phyloP scores from a whole-genome alignment of 2,329 filamentous ascomycete genomes.

The Aspergillus luchuensis region DNA sequence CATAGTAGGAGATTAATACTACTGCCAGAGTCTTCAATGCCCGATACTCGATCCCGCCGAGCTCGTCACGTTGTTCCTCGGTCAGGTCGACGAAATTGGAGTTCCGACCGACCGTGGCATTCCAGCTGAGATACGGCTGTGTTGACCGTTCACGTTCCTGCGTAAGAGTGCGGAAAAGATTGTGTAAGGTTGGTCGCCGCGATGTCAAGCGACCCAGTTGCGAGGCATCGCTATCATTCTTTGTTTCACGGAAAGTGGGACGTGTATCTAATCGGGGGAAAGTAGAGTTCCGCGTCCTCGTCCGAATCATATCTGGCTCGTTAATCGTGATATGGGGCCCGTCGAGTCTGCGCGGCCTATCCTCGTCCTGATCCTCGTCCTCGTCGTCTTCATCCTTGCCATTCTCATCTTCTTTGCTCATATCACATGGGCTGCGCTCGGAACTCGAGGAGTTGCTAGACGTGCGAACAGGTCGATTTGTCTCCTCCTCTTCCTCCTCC shows the following conservation, averaged over 20 bases:
- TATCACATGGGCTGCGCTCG: conserved; percentile 16
- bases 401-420: conserved; percentile 1
- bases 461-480: conserved; percentile 23
- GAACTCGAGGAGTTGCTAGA: conserved; percentile 28
- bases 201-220: conserved; percentile 29
- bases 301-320: conserved; percentile 44
- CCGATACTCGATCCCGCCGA: conserved; percentile 95
- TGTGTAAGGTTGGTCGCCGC: conserved; percentile 34
- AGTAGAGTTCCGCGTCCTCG: conserved; percentile 38
- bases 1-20: conserved; percentile 77
- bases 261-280: conserved; percentile 44
- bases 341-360: conserved; percentile 24
- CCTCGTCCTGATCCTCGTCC: conserved; percentile 17
- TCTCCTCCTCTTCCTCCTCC: conserved; percentile 47
- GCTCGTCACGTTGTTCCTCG: conserved; percentile 88
- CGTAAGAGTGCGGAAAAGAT: conserved; percentile 40
- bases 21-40: conserved; percentile 82
- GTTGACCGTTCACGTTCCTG: conserved; percentile 48
- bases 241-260: conserved; percentile 35
- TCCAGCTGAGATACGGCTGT: conserved; percentile 91
- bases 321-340: conserved; percentile 51
- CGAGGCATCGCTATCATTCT: conserved; percentile 31
- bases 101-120: conserved; percentile 88
- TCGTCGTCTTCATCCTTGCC: conserved; percentile 24
- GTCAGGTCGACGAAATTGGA: conserved; percentile 87